Conservation (phyloP, 2,329 filamentous ascomycete species). For the Neofusicoccum umdonicola region DNA sequence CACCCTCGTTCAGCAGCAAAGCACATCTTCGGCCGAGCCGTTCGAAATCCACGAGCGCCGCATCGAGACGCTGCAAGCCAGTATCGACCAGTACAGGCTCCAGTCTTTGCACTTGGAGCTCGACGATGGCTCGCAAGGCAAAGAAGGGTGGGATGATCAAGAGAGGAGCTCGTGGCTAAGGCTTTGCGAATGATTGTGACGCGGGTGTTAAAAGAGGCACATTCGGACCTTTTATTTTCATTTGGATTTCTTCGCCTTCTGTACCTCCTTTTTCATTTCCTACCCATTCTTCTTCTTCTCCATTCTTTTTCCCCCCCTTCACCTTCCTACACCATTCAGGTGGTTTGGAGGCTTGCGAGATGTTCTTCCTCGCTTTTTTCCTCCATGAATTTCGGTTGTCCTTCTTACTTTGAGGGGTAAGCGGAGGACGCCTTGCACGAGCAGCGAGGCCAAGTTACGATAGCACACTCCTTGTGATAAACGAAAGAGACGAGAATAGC, state of each 20-base stretch:
- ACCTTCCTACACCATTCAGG: background rate
- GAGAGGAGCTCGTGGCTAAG: slow-evolving; percentile 4
- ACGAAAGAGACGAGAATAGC: background rate
- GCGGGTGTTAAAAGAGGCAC: background rate
- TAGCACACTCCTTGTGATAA: background rate
- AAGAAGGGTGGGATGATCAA: slow-evolving; percentile 5
- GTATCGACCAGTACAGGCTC: background rate
- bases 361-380: background rate
- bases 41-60: slow-evolving; percentile 8
- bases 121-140: background rate
- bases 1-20: slow-evolving; percentile 4
- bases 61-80: slow-evolving; percentile 11
- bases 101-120: slow-evolving; percentile 8
- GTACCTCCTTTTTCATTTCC: background rate
- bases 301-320: background rate
- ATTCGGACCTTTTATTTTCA: background rate
- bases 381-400: background rate
- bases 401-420: background rate
- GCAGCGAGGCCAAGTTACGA: background rate
- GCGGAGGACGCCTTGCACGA: background rate
- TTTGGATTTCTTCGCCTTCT: background rate
- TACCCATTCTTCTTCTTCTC: background rate
- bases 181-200: slow-evolving; percentile 1
- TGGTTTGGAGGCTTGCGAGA: background rate
- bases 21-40: background rate